Evolutionary conservation across 208 protist species (phyloP).

Genomic region (Crithidia fasciculata): DNA sequence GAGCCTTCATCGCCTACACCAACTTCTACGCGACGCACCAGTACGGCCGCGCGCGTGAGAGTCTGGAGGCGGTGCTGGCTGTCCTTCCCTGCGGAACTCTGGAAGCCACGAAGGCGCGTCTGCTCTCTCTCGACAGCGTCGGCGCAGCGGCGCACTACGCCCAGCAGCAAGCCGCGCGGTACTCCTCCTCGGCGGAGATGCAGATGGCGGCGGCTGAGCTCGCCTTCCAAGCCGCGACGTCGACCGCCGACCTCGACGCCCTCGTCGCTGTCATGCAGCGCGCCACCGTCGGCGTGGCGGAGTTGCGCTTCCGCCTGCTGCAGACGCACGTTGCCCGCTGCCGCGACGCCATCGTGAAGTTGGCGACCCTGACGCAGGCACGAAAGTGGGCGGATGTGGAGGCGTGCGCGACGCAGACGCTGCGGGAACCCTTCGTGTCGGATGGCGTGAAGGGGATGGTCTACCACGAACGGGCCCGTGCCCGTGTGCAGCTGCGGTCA

Average conservation of each 20-base stretch:
- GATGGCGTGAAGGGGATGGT: conserved; percentile 40
- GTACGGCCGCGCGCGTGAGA: conserved; percentile 43
- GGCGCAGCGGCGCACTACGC: conserved; percentile 37
- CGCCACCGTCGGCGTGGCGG: conserved; percentile 25
- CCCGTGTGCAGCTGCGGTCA: conserved; percentile 32
- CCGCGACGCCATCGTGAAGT: conserved; percentile 20
- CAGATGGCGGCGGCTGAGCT: conserved; percentile 52
- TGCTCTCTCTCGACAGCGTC: conserved; percentile 46
- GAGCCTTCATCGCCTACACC: conserved; percentile 48
- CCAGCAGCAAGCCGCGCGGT: conserved; percentile 21
- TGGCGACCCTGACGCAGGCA: conserved; percentile 6
- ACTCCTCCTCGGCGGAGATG: conserved; percentile 50
- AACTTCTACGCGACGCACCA: conserved; percentile 46
- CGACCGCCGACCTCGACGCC: conserved; percentile 28
- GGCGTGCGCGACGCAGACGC: background rate
- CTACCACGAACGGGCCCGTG: conserved; percentile 42
- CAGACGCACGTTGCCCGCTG: conserved; percentile 27
- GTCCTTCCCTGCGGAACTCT: conserved; percentile 57
- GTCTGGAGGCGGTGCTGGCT: conserved; percentile 47
- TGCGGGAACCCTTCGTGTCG: conserved; percentile 11
- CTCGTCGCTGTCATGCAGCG: conserved; percentile 36
- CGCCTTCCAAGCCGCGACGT: conserved; percentile 48
- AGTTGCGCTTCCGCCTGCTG: conserved; percentile 51
- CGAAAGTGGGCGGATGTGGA: conserved; percentile 13
- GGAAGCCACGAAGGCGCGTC: conserved; percentile 57